Evolutionary conservation across 345 rosid species (phyloP), one percentile per base, ranked within the genome.

Genomic region (Raphanus sativus): DNA sequence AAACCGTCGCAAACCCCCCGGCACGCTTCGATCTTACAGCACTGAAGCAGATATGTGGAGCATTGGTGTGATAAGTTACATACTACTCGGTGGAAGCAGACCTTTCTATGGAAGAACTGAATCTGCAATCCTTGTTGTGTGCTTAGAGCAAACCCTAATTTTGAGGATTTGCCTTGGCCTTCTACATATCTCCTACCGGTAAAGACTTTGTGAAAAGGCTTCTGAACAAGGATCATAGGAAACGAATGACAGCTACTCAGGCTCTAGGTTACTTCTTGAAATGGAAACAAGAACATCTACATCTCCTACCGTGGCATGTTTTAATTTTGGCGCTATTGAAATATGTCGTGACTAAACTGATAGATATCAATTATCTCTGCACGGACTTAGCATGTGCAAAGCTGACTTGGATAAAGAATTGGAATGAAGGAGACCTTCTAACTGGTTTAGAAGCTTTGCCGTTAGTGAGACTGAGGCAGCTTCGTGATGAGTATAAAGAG

Each of bases 201-300:
- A 93, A 87, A 80, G 97, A 95, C 79, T 95, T 95, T 65, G 96
- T 91, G 73, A 89, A 85, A 86, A 86, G 98, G 83, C 98, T 91
- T 79, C 85, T 93, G 75, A 95, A 86, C 80, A 95, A 95, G 87
- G 99, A 95, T 70, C 88, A 89, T 66, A 85, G 99, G 84, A 95
- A 93, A 88, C 87, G 99, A 88, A 89, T 95, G 94, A 92, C 98
- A 15, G 97, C 98, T 50, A 88, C 89, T 63, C 99, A 93, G 86
- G 97, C 97, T 71, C 82, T 93, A 70, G 77, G 98, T 96, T 85
- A 83, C 1, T 40, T 58, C 9, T 16, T 70, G 36, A 17, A 67
- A 67, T 60, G 34, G 40, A 81, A 71, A 70, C 71, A 12, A n/a
- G n/a, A n/a, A n/a, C n/a, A n/a, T n/a, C n/a, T n/a, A n/a, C n/a